A percentile compares a stretch with the other conserved stretches of the same genome.
These are phyloP conservation scores for Penicillium sp. DNA, from an alignment of 2,329 filamentous ascomycete species.

Conservation along the genomic window DNA sequence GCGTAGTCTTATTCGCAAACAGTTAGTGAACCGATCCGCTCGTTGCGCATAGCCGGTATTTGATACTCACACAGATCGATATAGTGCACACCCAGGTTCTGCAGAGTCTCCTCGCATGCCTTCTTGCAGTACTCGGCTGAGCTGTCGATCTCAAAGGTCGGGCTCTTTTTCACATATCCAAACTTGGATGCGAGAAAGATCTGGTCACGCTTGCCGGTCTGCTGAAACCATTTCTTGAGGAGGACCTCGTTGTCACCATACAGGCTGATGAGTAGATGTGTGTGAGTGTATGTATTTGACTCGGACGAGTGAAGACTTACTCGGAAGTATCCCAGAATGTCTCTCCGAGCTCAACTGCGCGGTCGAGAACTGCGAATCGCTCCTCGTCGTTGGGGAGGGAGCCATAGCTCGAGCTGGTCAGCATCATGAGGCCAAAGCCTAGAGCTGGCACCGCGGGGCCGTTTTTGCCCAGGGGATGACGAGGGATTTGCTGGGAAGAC, in stretches of 20 bases:
- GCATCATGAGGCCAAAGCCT: conserved; percentile 10
- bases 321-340: conserved; percentile 40
- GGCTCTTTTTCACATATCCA: conserved; percentile 17
- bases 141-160: background rate
- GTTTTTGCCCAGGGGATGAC: conserved; percentile 16
- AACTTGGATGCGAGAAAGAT: conserved; percentile 45
- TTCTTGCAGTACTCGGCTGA: conserved; percentile 18
- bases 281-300: background rate
- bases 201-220: conserved; percentile 36
- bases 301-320: conserved; percentile 5
- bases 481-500: background rate
- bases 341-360: conserved; percentile 39
- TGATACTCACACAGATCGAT: conserved; percentile 32
- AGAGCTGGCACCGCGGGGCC: conserved; percentile 15
- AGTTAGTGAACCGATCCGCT: too few relatives aligned
- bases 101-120: conserved; percentile 37
- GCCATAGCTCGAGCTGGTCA: conserved; percentile 22
- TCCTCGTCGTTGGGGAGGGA: conserved; percentile 36
- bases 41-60: background rate
- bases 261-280: background rate
- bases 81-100: conserved; percentile 36
- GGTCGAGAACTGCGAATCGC: conserved; percentile 43
- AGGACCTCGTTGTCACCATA: conserved; percentile 24
- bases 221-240: conserved; percentile 40
- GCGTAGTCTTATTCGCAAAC: too few relatives aligned